Percentiles rank a stretch among this genome's conserved stretches.
These are phyloP conservation scores for Arabidopsis arenosa DNA, from an alignment of 345 rosid genomes.

Conservation along the genomic window DNA sequence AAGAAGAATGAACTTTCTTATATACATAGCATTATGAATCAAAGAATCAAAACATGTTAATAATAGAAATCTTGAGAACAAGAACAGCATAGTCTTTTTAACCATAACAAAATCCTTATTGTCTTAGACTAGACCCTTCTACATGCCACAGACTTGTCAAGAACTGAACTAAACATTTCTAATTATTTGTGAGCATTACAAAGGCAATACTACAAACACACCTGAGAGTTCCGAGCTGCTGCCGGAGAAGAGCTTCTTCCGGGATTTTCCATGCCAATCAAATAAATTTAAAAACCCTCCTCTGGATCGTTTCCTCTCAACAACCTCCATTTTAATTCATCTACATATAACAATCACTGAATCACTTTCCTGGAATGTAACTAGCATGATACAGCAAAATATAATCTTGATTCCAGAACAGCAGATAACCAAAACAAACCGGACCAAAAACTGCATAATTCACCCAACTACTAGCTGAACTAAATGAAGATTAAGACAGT, in stretches of 20 bases:
- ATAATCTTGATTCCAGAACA: conserved; percentile 18
- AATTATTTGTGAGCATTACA: not conserved
- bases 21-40: not conserved
- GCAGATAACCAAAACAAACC: conserved; percentile 1
- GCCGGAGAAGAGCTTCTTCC: conserved; percentile 73
- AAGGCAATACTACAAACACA: conserved; percentile 35
- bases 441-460: conserved; percentile 2
- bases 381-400: conserved; percentile 6
- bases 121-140: not conserved
- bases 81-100: conserved; percentile 7
- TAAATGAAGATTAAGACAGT: conserved; percentile 34
- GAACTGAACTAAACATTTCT: conserved; percentile 6
- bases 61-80: conserved; percentile 14
- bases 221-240: conserved; percentile 58
- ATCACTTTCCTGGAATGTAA: conserved; percentile 1
- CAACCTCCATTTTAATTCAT: conserved; percentile 64
- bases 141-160: conserved; percentile 14
- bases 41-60: not conserved
- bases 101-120: conserved; percentile 11
- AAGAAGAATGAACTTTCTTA: conserved; percentile 10
- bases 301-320: conserved; percentile 69
- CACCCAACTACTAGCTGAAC: conserved; percentile 14
- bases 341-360: conserved; percentile 26
- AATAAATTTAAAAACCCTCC: conserved; percentile 71
- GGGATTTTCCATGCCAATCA: conserved; percentile 88